These are phyloP conservation scores for Thecaphora thlaspeos DNA, from an alignment of 1,284 basidiomycete genomes.

Conservation along the genomic window DNA sequence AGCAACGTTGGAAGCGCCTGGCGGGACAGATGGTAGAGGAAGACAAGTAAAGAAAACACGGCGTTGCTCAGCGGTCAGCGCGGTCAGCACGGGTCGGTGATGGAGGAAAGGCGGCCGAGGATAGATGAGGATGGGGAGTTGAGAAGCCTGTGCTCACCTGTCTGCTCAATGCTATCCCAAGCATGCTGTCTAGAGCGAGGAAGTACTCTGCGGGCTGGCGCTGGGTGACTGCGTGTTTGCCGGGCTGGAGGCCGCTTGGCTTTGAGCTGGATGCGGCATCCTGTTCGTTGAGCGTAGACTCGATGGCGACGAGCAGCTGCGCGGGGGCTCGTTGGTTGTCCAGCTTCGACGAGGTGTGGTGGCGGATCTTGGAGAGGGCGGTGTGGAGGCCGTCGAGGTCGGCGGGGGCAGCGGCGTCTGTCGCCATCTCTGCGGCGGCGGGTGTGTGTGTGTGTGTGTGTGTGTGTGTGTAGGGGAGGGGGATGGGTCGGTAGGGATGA, in stretches of 20 bases:
- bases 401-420: too few species aligned
- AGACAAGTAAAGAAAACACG: slow-evolving; percentile 12
- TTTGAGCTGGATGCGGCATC: slow-evolving; percentile 61
- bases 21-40: too few species aligned
- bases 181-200: slow-evolving; percentile 50
- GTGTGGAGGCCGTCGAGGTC: slow-evolving; percentile 24
- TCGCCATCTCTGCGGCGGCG: too few species aligned
- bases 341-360: slow-evolving; percentile 77
- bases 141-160: slow-evolving; percentile 2
- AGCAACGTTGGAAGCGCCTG: too few species aligned
- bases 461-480: too few species aligned
- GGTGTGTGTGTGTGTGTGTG: too few species aligned
- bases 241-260: slow-evolving; percentile 61
- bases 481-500: too few species aligned
- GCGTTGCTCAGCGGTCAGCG: slow-evolving; percentile 1
- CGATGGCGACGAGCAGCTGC: slow-evolving; percentile 80
- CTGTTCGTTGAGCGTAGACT: slow-evolving; percentile 80
- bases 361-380: slow-evolving; percentile 72
- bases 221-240: slow-evolving; percentile 57
- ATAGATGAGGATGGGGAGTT: background rate
- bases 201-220: slow-evolving; percentile 50
- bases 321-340: slow-evolving; percentile 88
- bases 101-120: background rate
- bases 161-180: slow-evolving; percentile 17
- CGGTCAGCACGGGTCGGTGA: too few species aligned